Evolutionary conservation across 495 filamentous ascomycete species (phyloP).

Genomic region (Talaromyces adpressus): DNA sequence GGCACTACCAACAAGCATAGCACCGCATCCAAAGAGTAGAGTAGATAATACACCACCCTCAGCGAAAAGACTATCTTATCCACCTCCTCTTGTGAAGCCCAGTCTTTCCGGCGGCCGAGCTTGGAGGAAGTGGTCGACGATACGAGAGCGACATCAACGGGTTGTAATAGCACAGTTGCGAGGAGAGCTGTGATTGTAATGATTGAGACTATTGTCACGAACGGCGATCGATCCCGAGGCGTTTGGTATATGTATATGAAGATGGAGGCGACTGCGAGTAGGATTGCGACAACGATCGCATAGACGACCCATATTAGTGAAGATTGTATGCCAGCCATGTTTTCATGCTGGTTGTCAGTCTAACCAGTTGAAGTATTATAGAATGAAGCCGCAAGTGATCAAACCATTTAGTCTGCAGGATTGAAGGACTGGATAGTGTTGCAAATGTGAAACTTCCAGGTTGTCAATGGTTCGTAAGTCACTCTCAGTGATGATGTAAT

Average conservation of each 20-base stretch:
- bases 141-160: constrained; percentile 91
- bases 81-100: constrained; percentile 77
- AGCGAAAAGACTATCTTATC: constrained; percentile 69
- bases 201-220: constrained; percentile 76
- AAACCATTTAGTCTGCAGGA: not conserved
- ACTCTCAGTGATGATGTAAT: not conserved
- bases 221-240: constrained; percentile 72
- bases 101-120: constrained; percentile 82
- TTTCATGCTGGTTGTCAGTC: constrained; percentile 8
- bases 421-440: not conserved
- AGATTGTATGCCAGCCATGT: constrained; percentile 68
- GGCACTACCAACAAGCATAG: constrained; percentile 88
- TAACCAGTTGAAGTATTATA: not conserved
- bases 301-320: constrained; percentile 92
- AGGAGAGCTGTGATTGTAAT: constrained; percentile 79
- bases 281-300: constrained; percentile 65
- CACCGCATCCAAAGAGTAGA: constrained; percentile 87
- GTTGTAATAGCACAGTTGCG: constrained; percentile 85
- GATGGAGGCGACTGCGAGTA: constrained; percentile 64
- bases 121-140: constrained; percentile 75
- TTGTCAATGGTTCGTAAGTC: not conserved
- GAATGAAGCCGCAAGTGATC: not conserved
- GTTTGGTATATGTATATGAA: constrained; percentile 85
- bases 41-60: constrained; percentile 82
- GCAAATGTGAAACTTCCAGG: not conserved